Conservation (phyloP, 306 rosid species). For the Notholithocarpus densiflorus region DNA sequence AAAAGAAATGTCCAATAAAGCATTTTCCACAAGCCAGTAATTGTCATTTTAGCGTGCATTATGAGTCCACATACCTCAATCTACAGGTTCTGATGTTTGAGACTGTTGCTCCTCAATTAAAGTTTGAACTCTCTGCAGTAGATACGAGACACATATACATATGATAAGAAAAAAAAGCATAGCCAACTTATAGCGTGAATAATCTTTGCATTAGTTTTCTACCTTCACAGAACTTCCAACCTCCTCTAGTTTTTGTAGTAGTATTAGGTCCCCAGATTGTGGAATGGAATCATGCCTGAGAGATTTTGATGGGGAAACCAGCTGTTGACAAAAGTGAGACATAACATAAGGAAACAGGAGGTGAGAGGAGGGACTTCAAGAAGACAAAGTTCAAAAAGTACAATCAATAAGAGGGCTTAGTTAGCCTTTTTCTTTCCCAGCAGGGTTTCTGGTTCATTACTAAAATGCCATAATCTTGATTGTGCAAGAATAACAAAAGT, state of each 20-base stretch:
- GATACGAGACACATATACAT: conserved; percentile 13
- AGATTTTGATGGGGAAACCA: conserved; percentile 68
- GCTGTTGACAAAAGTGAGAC: conserved; percentile 15
- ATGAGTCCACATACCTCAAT: conserved; percentile 43
- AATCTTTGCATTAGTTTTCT: conserved; percentile 12
- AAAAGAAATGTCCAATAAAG: background rate
- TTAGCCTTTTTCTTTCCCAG: conserved; percentile 8
- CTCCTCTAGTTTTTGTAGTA: conserved; percentile 87
- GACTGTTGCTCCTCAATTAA: conserved; percentile 60
- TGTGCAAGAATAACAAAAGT: background rate
- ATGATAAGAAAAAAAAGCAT: conserved; percentile 23
- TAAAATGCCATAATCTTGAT: background rate
- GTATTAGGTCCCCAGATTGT: conserved; percentile 48
- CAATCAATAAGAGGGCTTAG: background rate
- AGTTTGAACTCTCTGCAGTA: conserved; percentile 69
- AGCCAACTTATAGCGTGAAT: background rate
- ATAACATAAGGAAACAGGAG: background rate
- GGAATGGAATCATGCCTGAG: conserved; percentile 43
- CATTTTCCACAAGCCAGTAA: background rate
- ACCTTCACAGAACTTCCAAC: conserved; percentile 91
- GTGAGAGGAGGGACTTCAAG: background rate
- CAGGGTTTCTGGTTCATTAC: background rate
- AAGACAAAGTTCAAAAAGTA: conserved; percentile 6
- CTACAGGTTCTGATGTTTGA: conserved; percentile 44
- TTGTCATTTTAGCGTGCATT: conserved; percentile 1